Evolutionary conservation across 192 early-diverging fungal species (phyloP).

Genomic region (Backusella mclennaniae): DNA sequence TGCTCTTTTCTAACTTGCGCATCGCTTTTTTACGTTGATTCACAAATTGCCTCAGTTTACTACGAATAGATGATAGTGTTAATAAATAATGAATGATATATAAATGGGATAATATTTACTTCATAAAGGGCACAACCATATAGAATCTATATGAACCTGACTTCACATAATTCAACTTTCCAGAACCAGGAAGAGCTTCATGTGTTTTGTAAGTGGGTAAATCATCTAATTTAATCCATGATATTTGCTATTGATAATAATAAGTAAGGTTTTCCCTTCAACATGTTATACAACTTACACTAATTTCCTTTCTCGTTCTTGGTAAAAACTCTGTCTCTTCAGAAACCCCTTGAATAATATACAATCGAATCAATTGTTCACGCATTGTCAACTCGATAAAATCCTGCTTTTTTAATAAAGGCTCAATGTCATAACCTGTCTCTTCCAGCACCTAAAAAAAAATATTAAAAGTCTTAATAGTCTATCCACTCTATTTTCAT

Average conservation of each 20-base stretch:
- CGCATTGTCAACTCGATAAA: conserved; percentile 87
- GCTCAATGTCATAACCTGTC: conserved; percentile 87
- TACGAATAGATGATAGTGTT: background rate
- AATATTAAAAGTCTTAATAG: background rate
- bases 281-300: conserved; percentile 48
- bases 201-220: conserved; percentile 55
- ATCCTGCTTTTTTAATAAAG: conserved; percentile 69
- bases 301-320: conserved; percentile 92
- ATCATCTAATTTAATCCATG: conserved; percentile 67
- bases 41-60: conserved; percentile 30
- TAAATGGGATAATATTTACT: conserved; percentile 10
- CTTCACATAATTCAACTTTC: conserved; percentile 3
- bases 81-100: no score
- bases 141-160: conserved; percentile 52
- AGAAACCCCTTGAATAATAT: conserved; percentile 86
- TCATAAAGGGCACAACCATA: conserved; percentile 72
- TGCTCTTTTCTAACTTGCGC: background rate
- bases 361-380: conserved; percentile 88
- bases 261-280: no score
- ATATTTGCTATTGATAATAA: conserved; percentile 46
- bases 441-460: conserved; percentile 79
- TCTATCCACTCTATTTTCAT: background rate
- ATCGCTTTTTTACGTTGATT: conserved; percentile 20
- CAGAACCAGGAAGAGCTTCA: conserved; percentile 15
- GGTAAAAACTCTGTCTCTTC: conserved; percentile 81